Conservation (phyloP, 306 rosid species). For the Rubus parviflorus region DNA sequence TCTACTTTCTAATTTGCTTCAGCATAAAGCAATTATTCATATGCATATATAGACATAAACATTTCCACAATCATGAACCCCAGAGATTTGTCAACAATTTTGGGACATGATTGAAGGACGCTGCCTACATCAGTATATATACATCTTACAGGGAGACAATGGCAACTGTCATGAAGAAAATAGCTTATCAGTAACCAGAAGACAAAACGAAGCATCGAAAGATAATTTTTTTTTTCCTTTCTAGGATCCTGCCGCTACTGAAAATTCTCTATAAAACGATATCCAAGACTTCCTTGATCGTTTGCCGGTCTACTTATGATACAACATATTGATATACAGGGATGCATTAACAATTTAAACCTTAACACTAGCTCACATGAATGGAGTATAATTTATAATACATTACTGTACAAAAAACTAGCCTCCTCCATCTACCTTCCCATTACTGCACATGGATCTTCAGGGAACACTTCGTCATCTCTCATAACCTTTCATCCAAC, state of each 20-base stretch:
- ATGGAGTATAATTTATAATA: conserved; percentile 20
- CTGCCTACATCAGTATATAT: background rate
- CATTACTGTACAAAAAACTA: conserved; percentile 64
- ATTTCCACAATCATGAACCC: background rate
- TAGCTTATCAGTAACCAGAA: background rate
- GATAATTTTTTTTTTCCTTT: background rate
- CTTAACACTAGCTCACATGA: conserved; percentile 32
- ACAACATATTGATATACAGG: conserved; percentile 43
- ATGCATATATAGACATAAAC: background rate
- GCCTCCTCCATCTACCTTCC: conserved; percentile 31
- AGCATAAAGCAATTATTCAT: too few relatives aligned
- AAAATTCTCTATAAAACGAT: background rate
- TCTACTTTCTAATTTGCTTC: too few relatives aligned
- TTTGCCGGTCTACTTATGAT: conserved; percentile 22
- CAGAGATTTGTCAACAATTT: background rate
- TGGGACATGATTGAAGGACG: background rate
- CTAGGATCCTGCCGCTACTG: background rate
- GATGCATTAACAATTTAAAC: conserved; percentile 28
- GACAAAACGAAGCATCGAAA: background rate
- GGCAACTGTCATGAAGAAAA: background rate
- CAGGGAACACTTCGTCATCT: conserved; percentile 23
- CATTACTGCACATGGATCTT: conserved; percentile 25
- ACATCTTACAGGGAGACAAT: background rate
- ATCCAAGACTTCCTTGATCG: conserved; percentile 18
- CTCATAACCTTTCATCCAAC: conserved; percentile 57